Percentiles rank a stretch among this genome's conserved stretches.
These are phyloP conservation scores for Penicillium goetzii DNA, from an alignment of 495 filamentous ascomycete genomes.

Conservation along the genomic window DNA sequence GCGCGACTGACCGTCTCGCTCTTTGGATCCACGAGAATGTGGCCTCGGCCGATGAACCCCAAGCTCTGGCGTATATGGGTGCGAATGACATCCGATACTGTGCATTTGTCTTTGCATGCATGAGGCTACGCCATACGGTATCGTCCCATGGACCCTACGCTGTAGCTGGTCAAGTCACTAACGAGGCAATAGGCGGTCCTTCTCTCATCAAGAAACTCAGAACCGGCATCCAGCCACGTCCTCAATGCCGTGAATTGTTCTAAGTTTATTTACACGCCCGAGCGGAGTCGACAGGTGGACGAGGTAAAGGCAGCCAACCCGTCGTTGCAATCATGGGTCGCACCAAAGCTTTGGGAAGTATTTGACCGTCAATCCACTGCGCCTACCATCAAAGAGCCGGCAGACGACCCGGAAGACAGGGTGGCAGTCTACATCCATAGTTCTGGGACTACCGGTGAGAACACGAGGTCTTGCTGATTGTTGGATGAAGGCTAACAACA, in stretches of 20 bases:
- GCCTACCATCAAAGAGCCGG: conserved; percentile 17
- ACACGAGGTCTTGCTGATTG: background rate
- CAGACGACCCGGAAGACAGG: conserved; percentile 46
- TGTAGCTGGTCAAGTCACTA: background rate
- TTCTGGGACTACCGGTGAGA: conserved; percentile 57
- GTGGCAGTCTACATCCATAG: conserved; percentile 57
- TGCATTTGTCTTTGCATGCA: conserved; percentile 33
- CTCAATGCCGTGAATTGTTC: conserved; percentile 36
- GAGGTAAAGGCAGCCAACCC: conserved; percentile 14
- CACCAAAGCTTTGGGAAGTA: conserved; percentile 29
- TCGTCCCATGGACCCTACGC: background rate
- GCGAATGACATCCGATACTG: conserved; percentile 34
- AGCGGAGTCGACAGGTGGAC: conserved; percentile 21
- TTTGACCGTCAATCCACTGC: conserved; percentile 20
- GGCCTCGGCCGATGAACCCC: conserved; percentile 25
- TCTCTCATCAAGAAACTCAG: conserved; percentile 44
- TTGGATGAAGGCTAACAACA: background rate
- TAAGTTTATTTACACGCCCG: conserved; percentile 31
- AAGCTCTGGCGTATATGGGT: conserved; percentile 40
- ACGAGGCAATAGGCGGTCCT: conserved; percentile 29
- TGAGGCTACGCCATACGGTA: conserved; percentile 29
- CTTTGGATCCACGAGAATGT: conserved; percentile 49
- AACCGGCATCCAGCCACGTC: conserved; percentile 37
- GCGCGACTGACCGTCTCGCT: conserved; percentile 55
- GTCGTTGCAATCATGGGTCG: conserved; percentile 18